Base-by-base conservation (phyloP, 192 early-diverging fungal species). In the Cladochytrium replicatum region DNA sequence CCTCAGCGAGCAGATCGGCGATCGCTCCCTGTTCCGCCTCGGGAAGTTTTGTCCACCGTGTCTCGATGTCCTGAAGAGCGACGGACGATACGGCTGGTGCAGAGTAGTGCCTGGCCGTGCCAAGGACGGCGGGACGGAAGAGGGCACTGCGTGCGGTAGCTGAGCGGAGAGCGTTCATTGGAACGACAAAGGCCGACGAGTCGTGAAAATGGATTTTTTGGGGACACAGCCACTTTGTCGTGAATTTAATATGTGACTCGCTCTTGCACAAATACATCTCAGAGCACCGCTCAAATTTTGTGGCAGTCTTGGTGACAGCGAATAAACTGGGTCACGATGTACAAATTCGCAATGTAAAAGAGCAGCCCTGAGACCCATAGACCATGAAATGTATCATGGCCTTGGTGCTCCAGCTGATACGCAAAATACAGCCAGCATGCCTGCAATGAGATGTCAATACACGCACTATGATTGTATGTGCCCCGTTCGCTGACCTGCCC, bases 351-450 rank as follows among this genome's bases (percentile, higher is more conserved):
- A 4, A 60, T 43, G 57, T 84, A 89, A 57, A 97, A 89, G 21
- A 66, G 28, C 5, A 80, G 54, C 6, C 88, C 79, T 17, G 88
- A 72, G 27, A 79, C 38, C 82, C 86, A 93, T 25, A 93, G 60
- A 26, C 40, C 49, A 28, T 69, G 68, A 57, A 89, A 93, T 3
- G 87, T 91, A 60, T 88, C 86, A 54, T 85, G 45, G 0, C 88
- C 91, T 11, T 84, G 65, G 54, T 93, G 92, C 63, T 95, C 92
- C 6, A 95, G 76, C 19, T 72, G 66, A 50, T 90, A 98, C 0
- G 91, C 94, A 49, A 75, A 75, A 2, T 75, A 82, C 13, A 98
- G 65, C 84, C 90, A 98, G 1, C 89, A 48, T 2, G 67, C 90
- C 77, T 97, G 60, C n/a, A 39, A 48, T n/a, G 4, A 53, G 32